Evolutionary conservation across 345 rosid species (phyloP).

Genomic region (Aquilaria malaccensis): DNA sequence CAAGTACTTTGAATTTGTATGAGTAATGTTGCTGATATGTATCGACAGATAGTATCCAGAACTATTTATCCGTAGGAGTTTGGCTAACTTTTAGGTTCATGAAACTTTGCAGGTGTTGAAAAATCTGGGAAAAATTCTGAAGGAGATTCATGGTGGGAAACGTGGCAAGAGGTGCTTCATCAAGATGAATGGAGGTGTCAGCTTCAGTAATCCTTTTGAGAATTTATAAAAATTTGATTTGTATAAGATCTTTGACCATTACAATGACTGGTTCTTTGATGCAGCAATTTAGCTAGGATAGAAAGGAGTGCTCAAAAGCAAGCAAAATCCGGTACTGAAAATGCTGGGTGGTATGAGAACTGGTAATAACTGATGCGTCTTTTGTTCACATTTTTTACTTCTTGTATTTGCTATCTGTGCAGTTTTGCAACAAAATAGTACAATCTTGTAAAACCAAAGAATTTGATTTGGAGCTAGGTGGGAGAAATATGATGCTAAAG

Average conservation of each 20-base stretch:
- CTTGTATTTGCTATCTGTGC: conserved; percentile 1
- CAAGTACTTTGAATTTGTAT: no score
- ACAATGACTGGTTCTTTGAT: conserved; percentile 9
- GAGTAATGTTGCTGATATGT: no score
- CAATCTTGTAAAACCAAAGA: neutral
- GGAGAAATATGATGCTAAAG: conserved; percentile 99
- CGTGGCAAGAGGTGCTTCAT: conserved; percentile 97
- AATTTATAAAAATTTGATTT: neutral
- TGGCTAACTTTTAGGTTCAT: conserved; percentile 13
- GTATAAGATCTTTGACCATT: conserved; percentile 3
- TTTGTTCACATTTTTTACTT: neutral
- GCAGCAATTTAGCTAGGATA: conserved; percentile 92
- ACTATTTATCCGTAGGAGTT: neutral
- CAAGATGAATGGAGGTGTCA: conserved; percentile 99
- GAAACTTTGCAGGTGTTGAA: conserved; percentile 65
- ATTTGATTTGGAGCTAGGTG: conserved; percentile 51
- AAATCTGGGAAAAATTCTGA: conserved; percentile 94
- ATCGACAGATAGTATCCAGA: neutral
- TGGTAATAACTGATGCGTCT: conserved; percentile 37
- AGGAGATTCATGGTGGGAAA: conserved; percentile 99
- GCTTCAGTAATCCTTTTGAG: neutral
- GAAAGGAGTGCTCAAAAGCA: conserved; percentile 99
- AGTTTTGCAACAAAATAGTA: neutral
- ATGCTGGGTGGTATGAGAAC: conserved; percentile 99
- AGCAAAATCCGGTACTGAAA: conserved; percentile 90